Evolutionary conservation across 768 basidiomycete species (phyloP), one percentile per base, ranked within the genome.

Genomic region (Tephrocybe sp.): DNA sequence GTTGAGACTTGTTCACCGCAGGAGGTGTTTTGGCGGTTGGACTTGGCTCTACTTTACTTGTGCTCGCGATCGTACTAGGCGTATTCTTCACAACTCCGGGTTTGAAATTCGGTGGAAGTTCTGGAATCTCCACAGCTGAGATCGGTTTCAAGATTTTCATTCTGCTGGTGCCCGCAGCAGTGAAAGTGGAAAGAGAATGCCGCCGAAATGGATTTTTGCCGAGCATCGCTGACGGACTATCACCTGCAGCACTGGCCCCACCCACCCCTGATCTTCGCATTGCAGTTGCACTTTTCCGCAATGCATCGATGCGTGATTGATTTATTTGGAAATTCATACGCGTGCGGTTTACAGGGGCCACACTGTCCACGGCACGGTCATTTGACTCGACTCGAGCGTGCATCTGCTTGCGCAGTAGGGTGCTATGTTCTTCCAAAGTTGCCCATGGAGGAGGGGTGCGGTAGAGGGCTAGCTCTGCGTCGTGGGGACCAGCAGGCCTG

Each of bases 371-470:
- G n/a, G 50, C 37, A 22, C 54, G 22, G 11, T 21, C 25, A 12
- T 15, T 31, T 2, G 31, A 21, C 21, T 38, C 39, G 11, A 45
- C 21, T 39, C 47, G 51, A 24, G 38, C 19, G 1, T 37, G 21
- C 6, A 26, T 26, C 25, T 44, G 25, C 7, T 48, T 39, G 9
- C 30, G 40, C 35, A 51, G 41, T n/a, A 13, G n/a, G 16, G 37
- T 28, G 42, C 42, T 53, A 24, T 18, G 16, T 21, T 35, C 58
- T 11, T 61, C 60, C 19, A 74, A 53, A 1, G 49, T 44, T 41
- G 47, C 59, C 70, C 72, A 75, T 8, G 68, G 60, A 1, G 73
- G 73, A 7, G 73, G 73, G 5, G 53, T 49, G 13, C 73, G 70
- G 53, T 64, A 71, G 15, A 75, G 67, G 59, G 67, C 68, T 21